Percentiles rank a stretch among this genome's conserved stretches.
Conservation (phyloP, 2,329 filamentous ascomycete species). For the Pseudogymnoascus sp. region DNA sequence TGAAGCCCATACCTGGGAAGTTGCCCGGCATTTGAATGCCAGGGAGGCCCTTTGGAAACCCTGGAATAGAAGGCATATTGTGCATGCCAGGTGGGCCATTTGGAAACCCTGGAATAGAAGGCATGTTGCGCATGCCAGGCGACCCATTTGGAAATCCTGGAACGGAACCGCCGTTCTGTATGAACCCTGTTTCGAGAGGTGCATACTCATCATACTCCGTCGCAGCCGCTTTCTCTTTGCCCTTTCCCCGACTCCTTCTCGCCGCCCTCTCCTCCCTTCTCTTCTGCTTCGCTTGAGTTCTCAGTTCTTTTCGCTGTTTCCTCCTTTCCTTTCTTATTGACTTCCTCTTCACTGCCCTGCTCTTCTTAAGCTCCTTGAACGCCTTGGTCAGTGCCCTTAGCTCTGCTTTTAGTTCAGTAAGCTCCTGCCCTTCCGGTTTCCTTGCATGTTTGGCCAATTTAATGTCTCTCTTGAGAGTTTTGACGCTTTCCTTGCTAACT, state of each 20-base stretch:
- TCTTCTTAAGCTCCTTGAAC: conserved; percentile 37
- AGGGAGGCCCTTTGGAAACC: neutral
- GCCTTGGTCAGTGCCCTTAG: conserved; percentile 38
- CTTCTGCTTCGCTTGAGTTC: conserved; percentile 13
- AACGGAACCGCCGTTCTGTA: neutral
- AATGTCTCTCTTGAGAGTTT: conserved; percentile 37
- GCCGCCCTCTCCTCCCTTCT: conserved; percentile 16
- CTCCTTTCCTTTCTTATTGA: conserved; percentile 17
- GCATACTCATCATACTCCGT: conserved; percentile 3
- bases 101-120: neutral
- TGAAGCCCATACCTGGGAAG: neutral
- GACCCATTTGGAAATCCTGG: neutral
- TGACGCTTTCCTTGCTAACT: conserved; percentile 40
- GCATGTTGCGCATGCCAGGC: neutral
- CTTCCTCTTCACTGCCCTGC: conserved; percentile 29
- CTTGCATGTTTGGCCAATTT: conserved; percentile 31
- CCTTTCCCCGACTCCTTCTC: conserved; percentile 25
- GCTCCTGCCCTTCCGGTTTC: conserved; percentile 23
- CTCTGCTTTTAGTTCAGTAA: conserved; percentile 36
- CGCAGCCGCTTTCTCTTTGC: conserved; percentile 29
- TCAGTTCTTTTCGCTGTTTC: conserved; percentile 7
- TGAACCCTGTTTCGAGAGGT: neutral
- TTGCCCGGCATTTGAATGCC: neutral
- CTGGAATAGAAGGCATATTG: neutral
- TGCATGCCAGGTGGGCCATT: neutral